phyloP scores from a whole-genome alignment of 106 monocot genomes.

The Amphibolis antarctica region DNA sequence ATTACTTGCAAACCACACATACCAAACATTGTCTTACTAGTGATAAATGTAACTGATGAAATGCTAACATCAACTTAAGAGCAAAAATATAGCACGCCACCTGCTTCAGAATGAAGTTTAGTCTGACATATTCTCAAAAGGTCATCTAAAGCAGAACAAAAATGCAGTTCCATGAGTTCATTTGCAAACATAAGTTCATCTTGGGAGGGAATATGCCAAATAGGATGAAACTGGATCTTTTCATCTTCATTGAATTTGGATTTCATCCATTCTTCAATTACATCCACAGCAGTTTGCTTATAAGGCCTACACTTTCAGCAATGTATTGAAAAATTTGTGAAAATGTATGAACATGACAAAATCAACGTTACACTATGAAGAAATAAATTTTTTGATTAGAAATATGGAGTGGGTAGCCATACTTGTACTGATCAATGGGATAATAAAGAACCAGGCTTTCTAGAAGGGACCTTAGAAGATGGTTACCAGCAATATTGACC shows the following conservation, averaged over 20 bases:
- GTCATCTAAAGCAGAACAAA: constrained; percentile 63
- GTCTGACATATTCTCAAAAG: constrained; percentile 59
- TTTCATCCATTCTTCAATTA: constrained; percentile 76
- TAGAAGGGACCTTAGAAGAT: constrained; percentile 85
- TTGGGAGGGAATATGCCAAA: constrained; percentile 71
- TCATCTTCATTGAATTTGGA: constrained; percentile 42
- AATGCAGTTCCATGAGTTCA: constrained; percentile 71
- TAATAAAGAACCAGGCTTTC: constrained; percentile 78
- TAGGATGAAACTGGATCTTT: constrained; percentile 29
- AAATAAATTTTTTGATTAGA: not conserved
- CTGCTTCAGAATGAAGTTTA: constrained; percentile 61
- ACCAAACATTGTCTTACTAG: not conserved
- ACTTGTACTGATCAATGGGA: constrained; percentile 87
- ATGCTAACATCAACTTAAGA: not conserved
- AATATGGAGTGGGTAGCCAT: constrained; percentile 7
- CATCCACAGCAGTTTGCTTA: constrained; percentile 16
- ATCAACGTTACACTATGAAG: not conserved
- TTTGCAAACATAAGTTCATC: constrained; percentile 79
- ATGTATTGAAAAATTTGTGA: not conserved
- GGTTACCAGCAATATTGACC: constrained; percentile 94
- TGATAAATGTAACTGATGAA: no score
- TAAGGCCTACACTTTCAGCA: constrained; percentile 25
- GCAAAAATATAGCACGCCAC: constrained; percentile 16
- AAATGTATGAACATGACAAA: not conserved
- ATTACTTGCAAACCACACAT: no score